Conservation (phyloP, 495 filamentous ascomycete genomes). For the Penicilliopsis zonata region DNA sequence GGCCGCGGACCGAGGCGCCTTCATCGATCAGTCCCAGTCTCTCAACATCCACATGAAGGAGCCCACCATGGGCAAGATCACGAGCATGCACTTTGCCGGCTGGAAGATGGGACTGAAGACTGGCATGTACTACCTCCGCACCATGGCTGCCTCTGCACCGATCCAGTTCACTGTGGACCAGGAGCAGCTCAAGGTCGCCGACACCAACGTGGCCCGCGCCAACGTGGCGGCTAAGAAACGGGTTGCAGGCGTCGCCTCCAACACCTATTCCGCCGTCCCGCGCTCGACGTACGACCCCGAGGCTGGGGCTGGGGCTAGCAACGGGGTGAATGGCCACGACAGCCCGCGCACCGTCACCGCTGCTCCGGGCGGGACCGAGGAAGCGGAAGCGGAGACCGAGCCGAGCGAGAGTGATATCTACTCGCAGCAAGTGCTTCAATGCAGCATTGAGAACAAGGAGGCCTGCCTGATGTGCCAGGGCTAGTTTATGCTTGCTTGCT, state of each 20-base stretch:
- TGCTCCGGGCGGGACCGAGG: slow-evolving; percentile 44
- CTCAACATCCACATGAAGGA: slow-evolving; percentile 99
- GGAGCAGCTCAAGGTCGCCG: slow-evolving; percentile 79
- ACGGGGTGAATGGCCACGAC: slow-evolving; percentile 36
- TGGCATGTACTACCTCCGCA: slow-evolving; percentile 99
- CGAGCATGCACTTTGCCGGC: slow-evolving; percentile 96
- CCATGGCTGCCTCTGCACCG: slow-evolving; percentile 88
- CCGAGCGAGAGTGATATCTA: slow-evolving; percentile 83
- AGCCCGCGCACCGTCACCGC: slow-evolving; percentile 64
- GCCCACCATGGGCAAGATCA: slow-evolving; percentile 98
- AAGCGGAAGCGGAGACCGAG: slow-evolving; percentile 44
- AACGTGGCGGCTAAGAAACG: slow-evolving; percentile 55
- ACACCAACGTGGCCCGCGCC: slow-evolving; percentile 64
- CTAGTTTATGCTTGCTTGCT: slow-evolving; percentile 20
- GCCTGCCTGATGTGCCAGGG: slow-evolving; percentile 86
- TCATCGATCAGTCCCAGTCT: slow-evolving; percentile 97
- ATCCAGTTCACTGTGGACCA: slow-evolving; percentile 99
- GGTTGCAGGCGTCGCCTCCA: slow-evolving; percentile 31
- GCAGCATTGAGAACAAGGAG: slow-evolving; percentile 91
- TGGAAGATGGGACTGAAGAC: slow-evolving; percentile 99
- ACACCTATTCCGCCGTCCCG: slow-evolving; percentile 45
- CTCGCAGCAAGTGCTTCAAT: slow-evolving; percentile 77
- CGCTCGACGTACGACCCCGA: slow-evolving; percentile 44
- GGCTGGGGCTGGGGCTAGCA: slow-evolving; percentile 1
- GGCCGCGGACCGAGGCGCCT: slow-evolving; percentile 95